Evolutionary conservation across 108 stramenopile species (phyloP).

Genomic region (Poteriospumella lacustris): DNA sequence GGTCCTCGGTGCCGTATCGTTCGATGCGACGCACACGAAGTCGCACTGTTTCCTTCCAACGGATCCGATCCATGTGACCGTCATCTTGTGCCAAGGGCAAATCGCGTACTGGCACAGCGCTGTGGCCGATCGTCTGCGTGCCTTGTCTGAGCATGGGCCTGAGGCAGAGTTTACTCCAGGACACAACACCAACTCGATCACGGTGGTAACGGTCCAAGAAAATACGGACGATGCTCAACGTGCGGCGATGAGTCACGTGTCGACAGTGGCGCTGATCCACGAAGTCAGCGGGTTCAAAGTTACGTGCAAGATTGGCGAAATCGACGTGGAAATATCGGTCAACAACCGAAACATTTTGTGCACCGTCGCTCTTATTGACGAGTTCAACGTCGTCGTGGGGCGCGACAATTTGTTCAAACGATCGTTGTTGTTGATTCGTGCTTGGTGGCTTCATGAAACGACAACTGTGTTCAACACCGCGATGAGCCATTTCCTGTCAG

Average conservation of each 20-base stretch:
- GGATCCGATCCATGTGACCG: neutral
- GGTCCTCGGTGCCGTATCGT: neutral
- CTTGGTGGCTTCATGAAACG: conserved; percentile 16
- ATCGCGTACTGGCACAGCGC: neutral
- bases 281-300: neutral
- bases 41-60: neutral
- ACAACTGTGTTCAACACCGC: neutral
- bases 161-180: too few species aligned
- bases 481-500: neutral
- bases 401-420: conserved; percentile 17
- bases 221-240: neutral
- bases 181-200: neutral
- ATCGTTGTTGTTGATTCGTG: conserved; percentile 10
- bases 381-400: conserved; percentile 4
- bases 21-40: neutral
- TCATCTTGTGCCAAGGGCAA: neutral
- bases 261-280: neutral
- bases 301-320: neutral
- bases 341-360: neutral
- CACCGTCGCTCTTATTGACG: conserved; percentile 5
- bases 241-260: neutral
- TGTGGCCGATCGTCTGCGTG: neutral
- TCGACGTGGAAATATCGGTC: neutral
- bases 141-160: neutral
- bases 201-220: neutral